phyloP scores from a whole-genome alignment of 2,329 filamentous ascomycete genomes.

The Penicillium rolfsii region DNA sequence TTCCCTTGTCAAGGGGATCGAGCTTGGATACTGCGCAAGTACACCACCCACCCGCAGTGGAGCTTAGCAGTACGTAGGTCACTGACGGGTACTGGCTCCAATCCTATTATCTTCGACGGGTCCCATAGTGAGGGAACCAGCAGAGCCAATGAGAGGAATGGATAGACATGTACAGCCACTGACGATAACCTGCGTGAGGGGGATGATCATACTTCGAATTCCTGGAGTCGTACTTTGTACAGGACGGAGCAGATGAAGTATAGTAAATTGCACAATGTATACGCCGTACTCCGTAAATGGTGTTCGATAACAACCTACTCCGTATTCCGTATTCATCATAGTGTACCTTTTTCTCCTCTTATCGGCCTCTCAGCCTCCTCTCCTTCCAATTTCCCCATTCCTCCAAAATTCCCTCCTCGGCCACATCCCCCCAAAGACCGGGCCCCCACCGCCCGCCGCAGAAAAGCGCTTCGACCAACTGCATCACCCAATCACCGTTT shows the following conservation, averaged over 20 bases:
- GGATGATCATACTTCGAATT: not conserved
- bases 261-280: no score
- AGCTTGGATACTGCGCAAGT: not conserved
- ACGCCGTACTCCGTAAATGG: no score
- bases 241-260: no score
- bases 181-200: not conserved
- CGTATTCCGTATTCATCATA: not conserved
- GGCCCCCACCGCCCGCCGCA: slow-evolving; percentile 1
- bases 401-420: not conserved
- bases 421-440: slow-evolving; percentile 6
- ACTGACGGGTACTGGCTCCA: not conserved
- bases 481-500: slow-evolving; percentile 4
- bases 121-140: no score
- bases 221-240: not conserved
- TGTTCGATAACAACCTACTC: no score
- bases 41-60: not conserved
- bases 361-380: not conserved
- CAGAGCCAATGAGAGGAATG: not conserved
- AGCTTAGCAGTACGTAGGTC: not conserved
- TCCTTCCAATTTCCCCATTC: not conserved
- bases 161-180: slow-evolving; percentile 1
- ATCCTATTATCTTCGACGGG: not conserved
- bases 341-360: no score
- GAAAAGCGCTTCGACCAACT: not conserved
- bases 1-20: not conserved